These are phyloP conservation scores for Penicillium simplicissimum DNA, from an alignment of 495 filamentous ascomycete genomes.

Conservation along the genomic window DNA sequence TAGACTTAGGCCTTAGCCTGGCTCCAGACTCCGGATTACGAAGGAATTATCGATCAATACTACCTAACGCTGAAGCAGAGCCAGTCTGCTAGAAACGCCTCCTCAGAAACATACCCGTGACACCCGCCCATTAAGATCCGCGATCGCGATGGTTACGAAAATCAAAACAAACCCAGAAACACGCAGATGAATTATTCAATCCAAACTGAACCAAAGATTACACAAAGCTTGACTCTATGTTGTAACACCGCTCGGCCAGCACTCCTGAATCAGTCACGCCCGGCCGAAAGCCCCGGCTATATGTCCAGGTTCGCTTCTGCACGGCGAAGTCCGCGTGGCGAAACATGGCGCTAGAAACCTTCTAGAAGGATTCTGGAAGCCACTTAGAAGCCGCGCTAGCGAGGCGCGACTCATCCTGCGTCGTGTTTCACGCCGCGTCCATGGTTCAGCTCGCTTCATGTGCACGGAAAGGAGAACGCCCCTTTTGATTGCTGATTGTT, in stretches of 20 bases:
- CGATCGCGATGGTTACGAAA: not conserved
- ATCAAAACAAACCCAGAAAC: not conserved
- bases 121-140: not conserved
- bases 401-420: not conserved
- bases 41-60: not conserved
- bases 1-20: conserved; percentile 15
- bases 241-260: not conserved
- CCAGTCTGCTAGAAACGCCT: not conserved
- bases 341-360: conserved; percentile 34
- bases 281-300: not conserved
- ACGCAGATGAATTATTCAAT: not conserved
- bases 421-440: conserved; percentile 10
- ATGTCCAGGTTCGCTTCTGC: not conserved
- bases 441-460: conserved; percentile 10
- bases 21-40: not conserved
- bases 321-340: conserved; percentile 21
- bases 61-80: not conserved
- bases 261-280: conserved; percentile 5
- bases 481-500: not conserved
- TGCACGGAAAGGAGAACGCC: conserved; percentile 8
- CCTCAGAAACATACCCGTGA: not conserved
- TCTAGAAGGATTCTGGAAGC: conserved; percentile 41
- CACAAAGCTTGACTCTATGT: conserved; percentile 6
- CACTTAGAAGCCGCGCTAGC: conserved; percentile 27
- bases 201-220: not conserved